These are phyloP conservation scores for Russula sp. DNA, from an alignment of 768 basidiomycete genomes.

Conservation along the genomic window DNA sequence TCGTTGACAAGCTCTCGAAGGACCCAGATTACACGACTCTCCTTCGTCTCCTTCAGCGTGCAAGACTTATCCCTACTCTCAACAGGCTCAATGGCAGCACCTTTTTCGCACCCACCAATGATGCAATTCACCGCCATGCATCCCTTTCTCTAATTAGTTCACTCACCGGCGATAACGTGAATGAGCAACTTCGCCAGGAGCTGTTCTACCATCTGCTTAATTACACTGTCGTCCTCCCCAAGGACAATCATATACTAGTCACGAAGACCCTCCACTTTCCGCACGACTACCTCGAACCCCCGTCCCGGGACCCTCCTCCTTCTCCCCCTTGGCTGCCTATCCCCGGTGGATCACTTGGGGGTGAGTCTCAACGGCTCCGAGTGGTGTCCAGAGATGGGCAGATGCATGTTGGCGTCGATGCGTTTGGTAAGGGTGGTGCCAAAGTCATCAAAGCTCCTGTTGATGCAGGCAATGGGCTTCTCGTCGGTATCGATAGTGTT, in stretches of 20 bases:
- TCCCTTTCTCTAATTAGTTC: slow-evolving; percentile 32
- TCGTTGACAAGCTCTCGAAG: slow-evolving; percentile 69
- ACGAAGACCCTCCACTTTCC: slow-evolving; percentile 69
- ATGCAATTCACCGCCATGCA: slow-evolving; percentile 60
- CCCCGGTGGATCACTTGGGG: slow-evolving; percentile 74
- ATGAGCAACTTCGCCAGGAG: slow-evolving; percentile 79
- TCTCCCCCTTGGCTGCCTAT: slow-evolving; percentile 80
- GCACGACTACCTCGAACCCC: slow-evolving; percentile 46
- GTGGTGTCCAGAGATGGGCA: slow-evolving; percentile 42
- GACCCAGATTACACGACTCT: slow-evolving; percentile 77
- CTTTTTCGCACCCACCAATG: slow-evolving; percentile 93
- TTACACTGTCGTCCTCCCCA: slow-evolving; percentile 50
- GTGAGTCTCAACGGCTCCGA: slow-evolving; percentile 75
- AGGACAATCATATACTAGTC: slow-evolving; percentile 34
- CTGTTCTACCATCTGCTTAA: slow-evolving; percentile 94
- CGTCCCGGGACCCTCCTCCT: slow-evolving; percentile 62
- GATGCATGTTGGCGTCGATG: slow-evolving; percentile 65
- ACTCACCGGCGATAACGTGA: slow-evolving; percentile 66
- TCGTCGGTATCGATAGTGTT: slow-evolving; percentile 69
- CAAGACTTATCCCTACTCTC: slow-evolving; percentile 86
- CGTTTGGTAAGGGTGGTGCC: slow-evolving; percentile 69
- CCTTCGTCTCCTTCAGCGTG: slow-evolving; percentile 67
- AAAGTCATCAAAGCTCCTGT: slow-evolving; percentile 50
- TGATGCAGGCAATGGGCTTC: slow-evolving; percentile 65
- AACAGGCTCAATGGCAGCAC: slow-evolving; percentile 80